A percentile compares a stretch with the other conserved stretches of the same genome.
These are phyloP conservation scores for Pyrenochaeta sp. DNA, from an alignment of 2,329 filamentous ascomycete species.

Conservation along the genomic window DNA sequence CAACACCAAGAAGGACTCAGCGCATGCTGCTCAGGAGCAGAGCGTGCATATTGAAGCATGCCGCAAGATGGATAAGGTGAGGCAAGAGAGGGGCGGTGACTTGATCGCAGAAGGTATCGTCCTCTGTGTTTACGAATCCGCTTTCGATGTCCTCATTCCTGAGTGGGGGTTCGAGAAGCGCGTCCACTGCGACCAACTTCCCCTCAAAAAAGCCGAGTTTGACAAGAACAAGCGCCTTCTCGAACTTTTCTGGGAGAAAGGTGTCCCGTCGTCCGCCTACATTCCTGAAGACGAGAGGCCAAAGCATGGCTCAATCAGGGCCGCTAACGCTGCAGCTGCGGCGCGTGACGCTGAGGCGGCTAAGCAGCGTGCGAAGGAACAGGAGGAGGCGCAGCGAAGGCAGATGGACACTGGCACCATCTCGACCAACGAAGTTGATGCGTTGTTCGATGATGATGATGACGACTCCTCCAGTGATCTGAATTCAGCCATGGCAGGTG, in stretches of 20 bases:
- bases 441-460: constrained; percentile 93
- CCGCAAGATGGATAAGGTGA: constrained; percentile 91
- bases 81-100: constrained; percentile 85
- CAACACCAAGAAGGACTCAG: constrained; percentile 99
- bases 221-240: constrained; percentile 94
- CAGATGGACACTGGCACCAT: constrained; percentile 95
- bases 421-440: constrained; percentile 90
- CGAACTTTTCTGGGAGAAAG: constrained; percentile 99
- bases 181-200: constrained; percentile 97
- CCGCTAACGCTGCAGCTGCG: constrained; percentile 77
- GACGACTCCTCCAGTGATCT: constrained; percentile 77
- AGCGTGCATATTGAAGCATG: constrained; percentile 98
- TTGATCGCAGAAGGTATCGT: constrained; percentile 96
- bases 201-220: constrained; percentile 98
- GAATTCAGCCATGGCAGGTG: constrained; percentile 90
- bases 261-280: constrained; percentile 93
- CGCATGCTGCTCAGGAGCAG: constrained; percentile 96
- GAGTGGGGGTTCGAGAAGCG: constrained; percentile 99
- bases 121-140: constrained; percentile 96
- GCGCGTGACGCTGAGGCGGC: constrained; percentile 83
- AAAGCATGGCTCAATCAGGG: constrained; percentile 78
- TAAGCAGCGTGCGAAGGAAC: constrained; percentile 81
- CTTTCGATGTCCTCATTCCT: constrained; percentile 96
- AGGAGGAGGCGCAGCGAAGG: constrained; percentile 89
- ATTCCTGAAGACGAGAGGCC: constrained; percentile 96